A percentile compares a stretch with the other conserved stretches of the same genome.
phyloP scores from a whole-genome alignment of 345 rosid species.

The Hypericum androsaemum region DNA sequence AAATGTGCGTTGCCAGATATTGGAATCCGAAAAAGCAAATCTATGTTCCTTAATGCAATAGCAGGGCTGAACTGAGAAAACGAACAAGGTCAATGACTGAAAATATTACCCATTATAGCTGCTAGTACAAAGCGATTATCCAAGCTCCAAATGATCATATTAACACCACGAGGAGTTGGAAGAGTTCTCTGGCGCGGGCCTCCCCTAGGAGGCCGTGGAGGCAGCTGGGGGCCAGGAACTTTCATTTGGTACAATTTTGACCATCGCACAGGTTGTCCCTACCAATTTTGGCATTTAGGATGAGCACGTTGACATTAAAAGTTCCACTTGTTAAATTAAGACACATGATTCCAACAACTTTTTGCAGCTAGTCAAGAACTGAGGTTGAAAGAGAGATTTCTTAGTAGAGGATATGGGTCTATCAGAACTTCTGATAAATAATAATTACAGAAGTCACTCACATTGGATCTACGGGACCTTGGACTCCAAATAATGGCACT shows the following conservation, averaged over 20 bases:
- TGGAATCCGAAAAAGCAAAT: too few relatives aligned
- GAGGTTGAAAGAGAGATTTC: background rate
- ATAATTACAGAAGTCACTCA: constrained; percentile 19
- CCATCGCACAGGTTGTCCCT: constrained; percentile 84
- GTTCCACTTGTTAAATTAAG: too few relatives aligned
- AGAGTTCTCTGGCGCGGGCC: constrained; percentile 93
- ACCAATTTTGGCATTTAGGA: background rate
- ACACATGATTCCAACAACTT: too few relatives aligned
- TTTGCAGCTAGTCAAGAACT: too few relatives aligned
- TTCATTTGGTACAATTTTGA: constrained; percentile 79
- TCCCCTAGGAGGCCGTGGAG: constrained; percentile 80
- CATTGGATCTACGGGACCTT: constrained; percentile 62
- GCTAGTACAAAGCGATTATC: constrained; percentile 99
- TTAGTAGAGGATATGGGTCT: background rate
- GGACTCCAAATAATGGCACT: constrained; percentile 5
- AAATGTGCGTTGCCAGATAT: too few relatives aligned
- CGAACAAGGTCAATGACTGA: too few relatives aligned
- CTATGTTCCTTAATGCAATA: too few relatives aligned
- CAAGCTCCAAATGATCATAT: constrained; percentile 95
- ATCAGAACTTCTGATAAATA: too few relatives aligned
- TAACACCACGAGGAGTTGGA: constrained; percentile 99
- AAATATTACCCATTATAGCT: constrained; percentile 85
- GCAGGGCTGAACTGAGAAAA: too few relatives aligned
- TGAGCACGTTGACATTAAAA: too few relatives aligned
- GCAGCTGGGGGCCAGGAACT: constrained; percentile 98